Percentiles rank a stretch among this genome's conserved stretches.
phyloP scores from a whole-genome alignment of 495 filamentous ascomycete species.

The Podospora fimiseda region DNA sequence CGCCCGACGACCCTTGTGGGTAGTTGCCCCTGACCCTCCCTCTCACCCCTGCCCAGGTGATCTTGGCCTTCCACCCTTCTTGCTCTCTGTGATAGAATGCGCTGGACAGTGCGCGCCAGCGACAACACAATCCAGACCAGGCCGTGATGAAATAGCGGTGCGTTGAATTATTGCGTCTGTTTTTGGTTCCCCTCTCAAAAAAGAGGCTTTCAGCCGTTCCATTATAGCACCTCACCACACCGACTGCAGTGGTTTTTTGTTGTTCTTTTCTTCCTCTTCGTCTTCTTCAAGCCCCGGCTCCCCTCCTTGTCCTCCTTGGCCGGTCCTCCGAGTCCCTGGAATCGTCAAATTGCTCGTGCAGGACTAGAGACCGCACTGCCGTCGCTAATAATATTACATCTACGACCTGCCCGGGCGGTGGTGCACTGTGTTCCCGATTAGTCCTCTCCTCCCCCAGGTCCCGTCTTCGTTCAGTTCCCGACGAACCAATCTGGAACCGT shows the following conservation, averaged over 20 bases:
- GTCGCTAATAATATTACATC: background rate
- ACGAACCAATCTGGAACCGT: background rate
- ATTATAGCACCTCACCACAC: no score
- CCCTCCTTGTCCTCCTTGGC: background rate
- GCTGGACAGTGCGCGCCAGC: no score
- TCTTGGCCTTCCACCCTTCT: slow-evolving; percentile 9
- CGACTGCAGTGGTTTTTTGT: no score
- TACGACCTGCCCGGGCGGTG: background rate
- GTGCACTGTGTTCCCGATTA: background rate
- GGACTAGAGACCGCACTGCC: background rate
- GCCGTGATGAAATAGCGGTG: background rate
- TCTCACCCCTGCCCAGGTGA: slow-evolving; percentile 15
- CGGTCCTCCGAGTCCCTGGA: slow-evolving; percentile 1
- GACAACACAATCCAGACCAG: no score
- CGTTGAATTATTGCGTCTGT: background rate
- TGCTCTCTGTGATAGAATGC: no score
- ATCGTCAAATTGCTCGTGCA: background rate
- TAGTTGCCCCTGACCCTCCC: slow-evolving; percentile 9
- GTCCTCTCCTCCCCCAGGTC: no score
- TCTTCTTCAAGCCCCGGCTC: no score
- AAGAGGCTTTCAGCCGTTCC: no score
- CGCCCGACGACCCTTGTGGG: slow-evolving; percentile 4
- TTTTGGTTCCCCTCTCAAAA: background rate
- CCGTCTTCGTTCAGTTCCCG: no score
- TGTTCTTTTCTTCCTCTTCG: no score